Percentiles rank a stretch among this genome's conserved stretches.
Evolutionary conservation across 228 moss, liverwort and hornwort species (phyloP).

Genomic region (Sphagnum magellanicum): DNA sequence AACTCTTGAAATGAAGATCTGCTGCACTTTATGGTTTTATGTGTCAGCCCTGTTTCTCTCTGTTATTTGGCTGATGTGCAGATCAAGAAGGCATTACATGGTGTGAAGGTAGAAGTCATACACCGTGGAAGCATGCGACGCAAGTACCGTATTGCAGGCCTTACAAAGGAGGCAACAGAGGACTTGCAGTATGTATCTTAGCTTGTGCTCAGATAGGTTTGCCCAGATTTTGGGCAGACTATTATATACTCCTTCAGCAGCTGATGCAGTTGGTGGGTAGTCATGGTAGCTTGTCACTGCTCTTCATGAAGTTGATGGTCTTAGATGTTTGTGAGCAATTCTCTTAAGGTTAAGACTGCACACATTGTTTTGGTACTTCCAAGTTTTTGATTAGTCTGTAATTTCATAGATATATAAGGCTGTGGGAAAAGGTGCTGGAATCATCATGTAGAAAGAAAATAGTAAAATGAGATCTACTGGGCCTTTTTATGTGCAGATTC

Average conservation of each 20-base stretch:
- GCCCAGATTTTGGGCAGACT: too few species aligned
- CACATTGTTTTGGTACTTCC: too few species aligned
- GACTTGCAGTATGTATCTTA: constrained; percentile 62
- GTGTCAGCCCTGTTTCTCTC: background rate
- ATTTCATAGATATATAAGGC: too few species aligned
- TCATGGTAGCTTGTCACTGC: too few species aligned
- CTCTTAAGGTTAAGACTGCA: too few species aligned
- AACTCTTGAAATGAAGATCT: too few species aligned
- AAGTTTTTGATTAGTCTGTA: too few species aligned
- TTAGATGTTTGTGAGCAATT: background rate
- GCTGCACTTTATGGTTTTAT: too few species aligned
- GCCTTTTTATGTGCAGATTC: constrained; percentile 39
- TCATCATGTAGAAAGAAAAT: too few species aligned
- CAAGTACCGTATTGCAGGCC: constrained; percentile 92
- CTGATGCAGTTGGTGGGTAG: too few species aligned
- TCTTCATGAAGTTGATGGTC: background rate
- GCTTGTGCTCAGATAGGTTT: background rate
- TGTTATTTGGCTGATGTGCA: constrained; percentile 5
- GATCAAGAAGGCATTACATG: constrained; percentile 91
- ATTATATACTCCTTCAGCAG: too few species aligned
- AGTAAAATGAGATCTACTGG: background rate
- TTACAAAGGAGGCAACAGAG: constrained; percentile 75
- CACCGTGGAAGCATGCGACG: constrained; percentile 96
- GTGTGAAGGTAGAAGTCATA: constrained; percentile 94
- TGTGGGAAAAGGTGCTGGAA: too few species aligned